Evolutionary conservation across 2,329 filamentous ascomycete genomes (phyloP).

Genomic region (Neonectria sp.): DNA sequence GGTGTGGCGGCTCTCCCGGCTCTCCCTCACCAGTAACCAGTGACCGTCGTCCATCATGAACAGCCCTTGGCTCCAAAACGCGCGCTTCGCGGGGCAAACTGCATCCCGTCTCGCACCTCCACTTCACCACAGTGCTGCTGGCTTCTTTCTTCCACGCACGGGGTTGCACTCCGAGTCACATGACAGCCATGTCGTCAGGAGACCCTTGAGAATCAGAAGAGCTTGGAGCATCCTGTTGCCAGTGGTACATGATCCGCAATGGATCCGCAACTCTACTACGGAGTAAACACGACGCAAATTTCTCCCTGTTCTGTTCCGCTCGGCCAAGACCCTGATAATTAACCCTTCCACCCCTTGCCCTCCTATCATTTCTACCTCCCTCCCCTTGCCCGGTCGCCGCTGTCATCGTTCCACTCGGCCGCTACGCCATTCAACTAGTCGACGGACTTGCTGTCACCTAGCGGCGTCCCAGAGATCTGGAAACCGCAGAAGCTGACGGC

Average conservation of each 20-base stretch:
- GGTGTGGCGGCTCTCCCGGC: constrained; percentile 35
- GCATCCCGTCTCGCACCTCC: background rate
- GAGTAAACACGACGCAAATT: background rate
- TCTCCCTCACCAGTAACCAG: constrained; percentile 15
- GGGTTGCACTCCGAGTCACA: background rate
- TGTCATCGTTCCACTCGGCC: constrained; percentile 31
- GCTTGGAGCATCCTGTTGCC: background rate
- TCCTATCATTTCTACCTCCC: background rate
- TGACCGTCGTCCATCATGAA: constrained; percentile 4
- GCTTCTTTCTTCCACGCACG: too few species aligned
- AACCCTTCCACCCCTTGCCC: background rate
- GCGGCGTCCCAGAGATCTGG: constrained; percentile 49
- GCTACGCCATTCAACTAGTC: constrained; percentile 36
- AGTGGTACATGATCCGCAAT: background rate
- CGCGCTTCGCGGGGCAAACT: constrained; percentile 7
- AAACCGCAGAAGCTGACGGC: constrained; percentile 38
- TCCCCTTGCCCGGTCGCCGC: constrained; percentile 20
- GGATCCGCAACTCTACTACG: background rate
- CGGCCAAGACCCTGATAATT: background rate
- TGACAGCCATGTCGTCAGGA: background rate
- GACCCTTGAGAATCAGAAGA: background rate
- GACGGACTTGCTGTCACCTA: constrained; percentile 39
- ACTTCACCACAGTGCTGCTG: background rate
- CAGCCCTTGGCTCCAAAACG: background rate
- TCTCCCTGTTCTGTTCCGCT: background rate